phyloP scores from a whole-genome alignment of 768 basidiomycete genomes.

The Rhodosporidiobolus sp. region DNA sequence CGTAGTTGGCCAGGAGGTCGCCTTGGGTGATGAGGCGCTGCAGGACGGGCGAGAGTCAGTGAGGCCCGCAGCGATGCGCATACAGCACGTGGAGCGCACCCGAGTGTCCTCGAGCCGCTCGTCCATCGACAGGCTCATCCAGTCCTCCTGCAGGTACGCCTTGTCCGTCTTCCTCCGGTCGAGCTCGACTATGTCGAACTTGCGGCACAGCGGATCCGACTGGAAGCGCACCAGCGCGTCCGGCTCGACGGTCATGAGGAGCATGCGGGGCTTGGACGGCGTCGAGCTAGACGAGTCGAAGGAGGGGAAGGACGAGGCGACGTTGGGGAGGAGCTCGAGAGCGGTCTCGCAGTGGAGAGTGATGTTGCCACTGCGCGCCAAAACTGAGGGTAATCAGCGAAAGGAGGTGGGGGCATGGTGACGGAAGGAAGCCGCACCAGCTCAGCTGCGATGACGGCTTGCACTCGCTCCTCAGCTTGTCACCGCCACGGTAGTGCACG shows the following conservation, averaged over 20 bases:
- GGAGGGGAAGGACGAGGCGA: background rate
- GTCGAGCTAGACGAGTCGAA: background rate
- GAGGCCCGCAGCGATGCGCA: background rate
- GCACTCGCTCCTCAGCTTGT: slow-evolving; percentile 27
- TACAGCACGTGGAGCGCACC: background rate
- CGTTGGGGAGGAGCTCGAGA: background rate
- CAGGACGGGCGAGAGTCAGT: background rate
- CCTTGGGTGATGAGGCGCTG: slow-evolving; percentile 6
- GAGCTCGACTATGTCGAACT: slow-evolving; percentile 3
- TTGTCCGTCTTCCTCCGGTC: background rate
- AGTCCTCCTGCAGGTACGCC: slow-evolving; percentile 9
- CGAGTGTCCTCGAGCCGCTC: background rate
- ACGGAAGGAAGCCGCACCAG: slow-evolving; percentile 18
- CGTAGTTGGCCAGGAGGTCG: slow-evolving; percentile 25
- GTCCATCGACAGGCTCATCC: background rate
- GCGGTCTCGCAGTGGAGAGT: slow-evolving; percentile 28
- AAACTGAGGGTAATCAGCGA: background rate
- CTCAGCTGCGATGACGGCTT: background rate
- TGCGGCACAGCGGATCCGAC: background rate
- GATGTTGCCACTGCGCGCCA: slow-evolving; percentile 17
- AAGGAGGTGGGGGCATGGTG: background rate
- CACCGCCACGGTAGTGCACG: slow-evolving; percentile 23
- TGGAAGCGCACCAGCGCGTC: slow-evolving; percentile 10
- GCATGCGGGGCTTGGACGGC: slow-evolving; percentile 13
- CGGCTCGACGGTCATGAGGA: slow-evolving; percentile 33